Conservation (phyloP, 2,329 filamentous ascomycete genomes). For the Clonostachys byssicola region DNA sequence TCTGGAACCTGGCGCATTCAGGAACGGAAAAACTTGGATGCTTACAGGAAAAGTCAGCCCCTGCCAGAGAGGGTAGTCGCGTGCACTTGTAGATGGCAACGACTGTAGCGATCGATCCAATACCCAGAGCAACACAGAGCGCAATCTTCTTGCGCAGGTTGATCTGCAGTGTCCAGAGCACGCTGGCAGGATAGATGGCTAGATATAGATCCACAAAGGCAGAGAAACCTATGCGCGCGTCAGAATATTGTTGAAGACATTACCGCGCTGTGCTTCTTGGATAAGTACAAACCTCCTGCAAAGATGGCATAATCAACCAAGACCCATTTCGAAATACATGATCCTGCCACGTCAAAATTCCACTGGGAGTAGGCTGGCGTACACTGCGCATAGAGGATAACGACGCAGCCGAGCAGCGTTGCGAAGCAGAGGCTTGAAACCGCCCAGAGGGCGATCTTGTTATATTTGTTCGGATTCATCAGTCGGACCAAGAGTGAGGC, state of each 20-base stretch:
- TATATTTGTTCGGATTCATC: constrained; percentile 25
- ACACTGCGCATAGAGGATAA: constrained; percentile 37
- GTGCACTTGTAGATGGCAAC: constrained; percentile 24
- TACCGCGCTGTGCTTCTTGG: not conserved
- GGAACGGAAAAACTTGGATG: not conserved
- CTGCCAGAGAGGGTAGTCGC: constrained; percentile 14
- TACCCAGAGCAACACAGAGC: constrained; percentile 26
- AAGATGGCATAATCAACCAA: constrained; percentile 32
- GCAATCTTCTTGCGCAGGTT: constrained; percentile 32
- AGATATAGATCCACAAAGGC: constrained; percentile 33
- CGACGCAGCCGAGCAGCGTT: constrained; percentile 20
- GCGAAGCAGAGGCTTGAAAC: constrained; percentile 20
- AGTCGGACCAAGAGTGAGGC: constrained; percentile 29
- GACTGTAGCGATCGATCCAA: constrained; percentile 25
- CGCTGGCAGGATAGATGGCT: constrained; percentile 30
- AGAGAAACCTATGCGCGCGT: constrained; percentile 17
- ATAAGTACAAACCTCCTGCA: constrained; percentile 23
- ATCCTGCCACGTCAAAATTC: constrained; percentile 25
- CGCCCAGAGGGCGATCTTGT: constrained; percentile 27
- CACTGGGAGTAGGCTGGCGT: constrained; percentile 29
- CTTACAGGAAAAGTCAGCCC: constrained; percentile 17
- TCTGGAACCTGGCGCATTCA: not conserved
- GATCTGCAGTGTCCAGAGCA: constrained; percentile 29
- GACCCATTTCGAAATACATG: constrained; percentile 24
- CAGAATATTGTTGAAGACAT: not conserved